A percentile compares a stretch with the other conserved stretches of the same genome.
Evolutionary conservation across 1,284 basidiomycete genomes (phyloP).

Genomic region (Austroboletus novae-zelandiae): DNA sequence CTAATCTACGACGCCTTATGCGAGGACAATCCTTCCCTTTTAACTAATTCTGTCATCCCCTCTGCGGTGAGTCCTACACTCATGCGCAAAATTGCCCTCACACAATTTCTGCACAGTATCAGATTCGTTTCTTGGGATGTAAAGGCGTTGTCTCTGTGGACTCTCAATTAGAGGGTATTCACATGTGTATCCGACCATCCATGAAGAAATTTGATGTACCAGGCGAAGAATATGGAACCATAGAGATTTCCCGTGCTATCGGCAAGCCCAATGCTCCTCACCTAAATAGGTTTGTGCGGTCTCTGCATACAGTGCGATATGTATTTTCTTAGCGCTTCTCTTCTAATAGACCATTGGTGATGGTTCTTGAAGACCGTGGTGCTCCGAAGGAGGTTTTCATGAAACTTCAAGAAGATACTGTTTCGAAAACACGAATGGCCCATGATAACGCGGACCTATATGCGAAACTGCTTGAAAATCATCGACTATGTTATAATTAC

Average conservation of each 20-base stretch:
- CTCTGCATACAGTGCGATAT: background rate
- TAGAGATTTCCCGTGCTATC: conserved; percentile 71
- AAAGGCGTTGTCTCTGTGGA: conserved; percentile 76
- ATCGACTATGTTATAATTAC: conserved; percentile 53
- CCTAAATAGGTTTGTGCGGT: conserved; percentile 54
- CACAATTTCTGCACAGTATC: conserved; percentile 45
- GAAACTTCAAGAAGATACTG: conserved; percentile 51
- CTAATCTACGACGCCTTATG: conserved; percentile 58
- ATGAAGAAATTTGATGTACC: conserved; percentile 73
- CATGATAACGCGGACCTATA: conserved; percentile 50
- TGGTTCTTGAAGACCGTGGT: conserved; percentile 67
- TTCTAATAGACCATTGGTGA: conserved; percentile 55
- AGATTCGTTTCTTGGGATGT: conserved; percentile 75
- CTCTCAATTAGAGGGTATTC: conserved; percentile 44
- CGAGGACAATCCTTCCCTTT: conserved; percentile 38
- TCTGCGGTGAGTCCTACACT: conserved; percentile 48
- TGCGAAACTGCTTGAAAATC: conserved; percentile 43
- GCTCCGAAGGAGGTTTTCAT: conserved; percentile 54
- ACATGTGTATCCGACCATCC: conserved; percentile 62
- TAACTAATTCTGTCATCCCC: conserved; percentile 42
- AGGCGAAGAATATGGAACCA: conserved; percentile 45
- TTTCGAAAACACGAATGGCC: conserved; percentile 53
- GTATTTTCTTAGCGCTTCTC: conserved; percentile 1
- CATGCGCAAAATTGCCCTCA: background rate
- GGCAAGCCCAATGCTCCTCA: conserved; percentile 54